Evolutionary conservation across 2,329 filamentous ascomycete species (phyloP).

Genomic region (Pseudogymnoascus sp.): DNA sequence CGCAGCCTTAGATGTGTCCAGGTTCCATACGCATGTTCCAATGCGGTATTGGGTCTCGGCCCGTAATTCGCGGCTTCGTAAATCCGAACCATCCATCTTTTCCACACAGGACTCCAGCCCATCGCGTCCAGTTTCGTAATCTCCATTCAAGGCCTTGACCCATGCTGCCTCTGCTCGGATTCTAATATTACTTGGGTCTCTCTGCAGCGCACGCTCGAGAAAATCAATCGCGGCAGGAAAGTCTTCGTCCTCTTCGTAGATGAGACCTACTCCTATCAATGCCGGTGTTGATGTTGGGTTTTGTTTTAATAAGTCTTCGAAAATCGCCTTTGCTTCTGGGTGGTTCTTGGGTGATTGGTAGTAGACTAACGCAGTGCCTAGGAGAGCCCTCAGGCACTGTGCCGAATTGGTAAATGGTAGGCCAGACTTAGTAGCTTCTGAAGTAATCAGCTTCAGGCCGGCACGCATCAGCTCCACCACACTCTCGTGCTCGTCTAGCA

Average conservation of each 20-base stretch:
- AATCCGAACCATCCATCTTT: conserved; percentile 52
- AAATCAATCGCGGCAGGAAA: conserved; percentile 76
- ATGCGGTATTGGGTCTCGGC: conserved; percentile 81
- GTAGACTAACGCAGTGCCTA: conserved; percentile 83
- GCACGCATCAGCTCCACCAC: conserved; percentile 72
- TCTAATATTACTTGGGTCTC: conserved; percentile 65
- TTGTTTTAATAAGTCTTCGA: conserved; percentile 69
- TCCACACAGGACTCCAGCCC: conserved; percentile 65
- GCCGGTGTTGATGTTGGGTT: conserved; percentile 71
- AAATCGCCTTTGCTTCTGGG: conserved; percentile 75
- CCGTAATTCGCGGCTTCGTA: conserved; percentile 60
- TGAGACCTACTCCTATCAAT: conserved; percentile 80
- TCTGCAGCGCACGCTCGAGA: conserved; percentile 62
- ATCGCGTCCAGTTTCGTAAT: conserved; percentile 57
- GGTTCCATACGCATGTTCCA: conserved; percentile 78
- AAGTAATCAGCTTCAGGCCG: conserved; percentile 52
- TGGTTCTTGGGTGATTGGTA: conserved; percentile 88
- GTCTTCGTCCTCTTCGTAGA: conserved; percentile 88
- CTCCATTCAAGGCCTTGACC: conserved; percentile 77
- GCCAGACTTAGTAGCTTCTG: conserved; percentile 58
- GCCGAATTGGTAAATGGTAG: conserved; percentile 58
- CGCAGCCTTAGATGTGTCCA: conserved; percentile 63
- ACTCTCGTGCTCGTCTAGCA: conserved; percentile 76
- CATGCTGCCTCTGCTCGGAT: conserved; percentile 84
- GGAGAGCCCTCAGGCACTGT: conserved; percentile 66